Evolutionary conservation across 1,284 basidiomycete genomes (phyloP), one percentile per base, ranked within the genome.

Genomic region (Inonotus hispidus): DNA sequence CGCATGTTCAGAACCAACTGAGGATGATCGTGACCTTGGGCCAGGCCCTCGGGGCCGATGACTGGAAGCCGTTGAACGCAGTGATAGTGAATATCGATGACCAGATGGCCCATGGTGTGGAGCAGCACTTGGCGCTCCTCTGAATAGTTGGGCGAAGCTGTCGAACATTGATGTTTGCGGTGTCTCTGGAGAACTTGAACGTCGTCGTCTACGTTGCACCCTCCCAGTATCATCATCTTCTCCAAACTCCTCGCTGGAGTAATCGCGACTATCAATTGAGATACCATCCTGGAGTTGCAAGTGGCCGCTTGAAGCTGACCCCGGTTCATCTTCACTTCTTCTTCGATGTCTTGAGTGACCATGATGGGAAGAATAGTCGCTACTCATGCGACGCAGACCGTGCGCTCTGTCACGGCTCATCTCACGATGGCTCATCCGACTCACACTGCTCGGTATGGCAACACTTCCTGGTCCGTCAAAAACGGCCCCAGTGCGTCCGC

Each of bases 401-500:
- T 46, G 54, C 7, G 54, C 32, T 10, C 75, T 70, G 14, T 68
- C 69, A 61, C 49, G 76, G 76, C 66, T 67, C 58, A 65, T 62
- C 57, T 83, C 83, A 39, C 82, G 73, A 58, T 85, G 77, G 19
- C 85, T 82, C 90, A 92, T 92, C 60, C 86, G 79, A 7, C 90
- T 90, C 8, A 85, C 81, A 67, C 88, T 89, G 70, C 85, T 89
- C 0, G 90, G 90, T 64, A 89, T 84, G 29, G 80, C 82, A 37
- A 75, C 75, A 68, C 88, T 84, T 1, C 84, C 83, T 1, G 90
- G 90, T 0, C 90, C 90, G 67, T 87, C 85, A 68, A 91, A 92
- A 77, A 90, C 83, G 21, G 85, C 75, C 37, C 84, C 83, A 58
- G 80, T 81, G 27, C 46, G 41, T 56, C 50, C 62, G 32, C 32